Evolutionary conservation across 2,329 filamentous ascomycete genomes (phyloP), one percentile per base, ranked within the genome.

Genomic region (Fusarium subglutinans): DNA sequence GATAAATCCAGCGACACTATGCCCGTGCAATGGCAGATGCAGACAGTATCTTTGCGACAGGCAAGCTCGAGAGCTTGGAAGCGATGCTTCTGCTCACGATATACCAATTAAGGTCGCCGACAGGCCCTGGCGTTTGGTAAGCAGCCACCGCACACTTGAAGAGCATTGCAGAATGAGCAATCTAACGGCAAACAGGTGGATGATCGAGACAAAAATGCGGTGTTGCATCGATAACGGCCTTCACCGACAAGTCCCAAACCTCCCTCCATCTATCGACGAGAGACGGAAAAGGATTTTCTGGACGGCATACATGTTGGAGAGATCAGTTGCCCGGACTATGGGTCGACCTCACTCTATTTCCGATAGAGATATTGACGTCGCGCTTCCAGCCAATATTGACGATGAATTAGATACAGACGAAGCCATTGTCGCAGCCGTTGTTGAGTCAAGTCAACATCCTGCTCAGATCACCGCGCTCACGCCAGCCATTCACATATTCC

Each of bases 311-410:
- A 64, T 64, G 44, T 33, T 64, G 15, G 44, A 51, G n/a, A 38
- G 55, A 61, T 64, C 61, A 5, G 12, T 64, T 3, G 55, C 61
- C 6, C 37, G 61, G 8, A 38, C 61, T 17, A 64, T 64, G 61
- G 61, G 61, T 9, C 56, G 61, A 26, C 37, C 61, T n/a, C 44
- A 64, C 15, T 64, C 55, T 26, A 51, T 61, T 18, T 61, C 55
- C 4, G 61, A 61, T 6, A 61, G 61, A 44, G 61, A 64, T 15
- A 64, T 64, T 18, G 44, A 61, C 13, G 24, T 43, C 8, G 4
- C 24, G 15, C 44, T 61, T 4, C 61, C 61, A 13, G 55, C 61
- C 2, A 61, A 61, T 2, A 61, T 64, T 2, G 37, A 64, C 20
- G 61, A 50, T n/a, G 44, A 30, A 24, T 5, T 51, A 0, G 61